Conservation (phyloP, 139 green algal species). For the Haematococcus lacustris region DNA sequence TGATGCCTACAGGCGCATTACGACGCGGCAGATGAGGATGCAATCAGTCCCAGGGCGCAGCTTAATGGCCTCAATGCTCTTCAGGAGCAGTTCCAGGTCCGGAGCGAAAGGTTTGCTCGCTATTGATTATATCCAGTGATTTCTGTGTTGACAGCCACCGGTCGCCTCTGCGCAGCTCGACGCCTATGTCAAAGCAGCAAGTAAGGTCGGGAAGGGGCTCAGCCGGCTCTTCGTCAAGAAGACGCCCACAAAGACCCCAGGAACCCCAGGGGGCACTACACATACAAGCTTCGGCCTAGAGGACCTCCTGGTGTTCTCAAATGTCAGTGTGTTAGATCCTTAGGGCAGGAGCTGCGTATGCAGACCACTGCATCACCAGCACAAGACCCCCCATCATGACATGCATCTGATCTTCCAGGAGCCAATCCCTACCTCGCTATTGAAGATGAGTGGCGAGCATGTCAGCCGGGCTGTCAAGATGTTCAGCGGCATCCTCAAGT, state of each 20-base stretch:
- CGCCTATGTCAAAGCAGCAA: slow-evolving; percentile 53
- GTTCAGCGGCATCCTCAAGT: slow-evolving; percentile 77
- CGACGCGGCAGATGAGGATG: no score
- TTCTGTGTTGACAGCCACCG: no score
- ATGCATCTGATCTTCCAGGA: no score
- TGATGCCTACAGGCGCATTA: no score
- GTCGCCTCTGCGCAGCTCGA: slow-evolving; percentile 53
- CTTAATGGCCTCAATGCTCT: slow-evolving; percentile 51
- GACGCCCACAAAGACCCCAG: slow-evolving; percentile 6
- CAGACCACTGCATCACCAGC: no score
- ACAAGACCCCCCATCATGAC: no score
- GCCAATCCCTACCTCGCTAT: slow-evolving; percentile 76
- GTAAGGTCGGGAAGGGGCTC: slow-evolving; percentile 44
- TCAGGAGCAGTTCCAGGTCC: slow-evolving; percentile 46
- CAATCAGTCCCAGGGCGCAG: background rate
- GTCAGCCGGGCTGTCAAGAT: slow-evolving; percentile 80
- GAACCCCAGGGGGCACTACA: slow-evolving; percentile 16
- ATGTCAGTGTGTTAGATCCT: slow-evolving; percentile 27
- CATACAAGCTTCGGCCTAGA: slow-evolving; percentile 38
- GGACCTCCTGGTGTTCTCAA: slow-evolving; percentile 63
- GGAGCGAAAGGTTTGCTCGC: no score
- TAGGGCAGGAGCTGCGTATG: no score
- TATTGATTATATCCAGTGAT: no score
- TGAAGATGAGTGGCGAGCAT: slow-evolving; percentile 79
- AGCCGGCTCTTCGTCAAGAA: slow-evolving; percentile 41